Evolutionary conservation across 1,284 basidiomycete species (phyloP).

Genomic region (Trametes pubescens): DNA sequence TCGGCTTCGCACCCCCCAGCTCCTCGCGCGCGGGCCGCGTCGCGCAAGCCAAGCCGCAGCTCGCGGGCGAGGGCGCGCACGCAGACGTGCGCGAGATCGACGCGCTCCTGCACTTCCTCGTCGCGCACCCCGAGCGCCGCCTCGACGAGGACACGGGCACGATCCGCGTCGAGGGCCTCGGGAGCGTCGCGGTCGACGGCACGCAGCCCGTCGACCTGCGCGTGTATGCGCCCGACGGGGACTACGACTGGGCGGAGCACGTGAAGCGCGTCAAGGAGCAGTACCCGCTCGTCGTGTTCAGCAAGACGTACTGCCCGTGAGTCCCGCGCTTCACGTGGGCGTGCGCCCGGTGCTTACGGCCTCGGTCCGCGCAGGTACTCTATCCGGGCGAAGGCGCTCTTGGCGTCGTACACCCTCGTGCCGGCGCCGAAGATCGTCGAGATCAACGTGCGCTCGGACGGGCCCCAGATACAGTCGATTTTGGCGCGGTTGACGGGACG

Average conservation of each 20-base stretch:
- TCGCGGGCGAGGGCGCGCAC: conserved; percentile 29
- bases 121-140: conserved; percentile 53
- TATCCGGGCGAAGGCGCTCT: conserved; percentile 70
- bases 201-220: conserved; percentile 54
- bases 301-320: conserved; percentile 84
- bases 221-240: conserved; percentile 56
- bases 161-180: conserved; percentile 37
- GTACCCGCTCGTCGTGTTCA: conserved; percentile 79
- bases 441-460: conserved; percentile 77
- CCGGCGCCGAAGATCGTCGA: conserved; percentile 79
- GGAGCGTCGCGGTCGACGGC: conserved; percentile 46
- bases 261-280: conserved; percentile 53
- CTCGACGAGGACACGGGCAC: conserved; percentile 51
- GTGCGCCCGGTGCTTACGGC: not conserved
- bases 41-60: conserved; percentile 38
- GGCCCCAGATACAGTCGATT: conserved; percentile 67
- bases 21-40: conserved; percentile 40
- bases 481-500: conserved; percentile 71
- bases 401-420: conserved; percentile 68
- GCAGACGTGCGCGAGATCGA: conserved; percentile 59
- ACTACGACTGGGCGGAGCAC: conserved; percentile 58
- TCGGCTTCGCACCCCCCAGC: conserved; percentile 36
- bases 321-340: not conserved
- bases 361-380: conserved; percentile 65
- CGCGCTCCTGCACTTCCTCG: conserved; percentile 70